These are phyloP conservation scores for Solanum hybrid DNA, from an alignment of 305 asterid genomes.

Conservation along the genomic window DNA sequence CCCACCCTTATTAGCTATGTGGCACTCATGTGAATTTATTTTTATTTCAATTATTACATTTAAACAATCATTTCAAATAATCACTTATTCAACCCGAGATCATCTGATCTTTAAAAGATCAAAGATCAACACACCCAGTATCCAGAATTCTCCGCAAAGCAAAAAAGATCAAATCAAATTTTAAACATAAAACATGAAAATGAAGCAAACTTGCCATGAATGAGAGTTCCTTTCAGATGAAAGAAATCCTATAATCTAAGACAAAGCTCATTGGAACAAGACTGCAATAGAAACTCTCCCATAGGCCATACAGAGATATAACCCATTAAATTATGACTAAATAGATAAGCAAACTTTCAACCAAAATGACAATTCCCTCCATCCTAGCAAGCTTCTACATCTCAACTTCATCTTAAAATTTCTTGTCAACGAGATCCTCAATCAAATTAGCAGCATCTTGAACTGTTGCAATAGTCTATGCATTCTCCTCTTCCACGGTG, in stretches of 20 bases:
- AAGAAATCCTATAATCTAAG: background rate
- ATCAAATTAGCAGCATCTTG: conserved; percentile 28
- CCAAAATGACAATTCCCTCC: conserved; percentile 13
- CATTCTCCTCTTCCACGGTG: background rate
- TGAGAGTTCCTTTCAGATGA: background rate
- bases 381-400: background rate
- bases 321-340: background rate
- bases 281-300: background rate
- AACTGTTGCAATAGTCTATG: background rate
- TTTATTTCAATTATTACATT: background rate
- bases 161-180: background rate
- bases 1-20: background rate
- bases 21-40: background rate
- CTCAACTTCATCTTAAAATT: conserved; percentile 9
- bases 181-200: background rate
- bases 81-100: background rate
- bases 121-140: background rate
- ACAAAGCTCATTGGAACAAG: background rate
- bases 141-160: background rate
- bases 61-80: background rate
- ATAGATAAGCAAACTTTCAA: background rate
- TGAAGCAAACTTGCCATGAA: background rate
- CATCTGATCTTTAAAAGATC: background rate
- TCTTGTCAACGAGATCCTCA: conserved; percentile 51
- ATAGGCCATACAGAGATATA: too few species aligned